phyloP scores from a whole-genome alignment of 768 basidiomycete species.

The Chalciporus piperatus region DNA sequence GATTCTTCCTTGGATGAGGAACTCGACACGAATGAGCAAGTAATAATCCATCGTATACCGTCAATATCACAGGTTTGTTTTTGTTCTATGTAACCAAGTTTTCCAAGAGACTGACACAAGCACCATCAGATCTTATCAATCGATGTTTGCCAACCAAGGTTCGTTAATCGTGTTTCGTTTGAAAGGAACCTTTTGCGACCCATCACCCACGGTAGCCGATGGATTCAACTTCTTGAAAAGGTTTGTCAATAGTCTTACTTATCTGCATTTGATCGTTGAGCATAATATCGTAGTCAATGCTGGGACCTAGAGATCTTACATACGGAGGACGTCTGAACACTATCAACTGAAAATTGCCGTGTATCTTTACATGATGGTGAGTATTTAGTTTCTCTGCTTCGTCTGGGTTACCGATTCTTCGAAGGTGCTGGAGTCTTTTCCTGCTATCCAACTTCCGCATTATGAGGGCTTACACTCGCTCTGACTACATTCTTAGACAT shows the following conservation, averaged over 20 bases:
- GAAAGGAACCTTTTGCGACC: conserved; percentile 4
- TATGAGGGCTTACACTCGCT: too few relatives aligned
- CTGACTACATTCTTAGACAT: too few relatives aligned
- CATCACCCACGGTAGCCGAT: conserved; percentile 5
- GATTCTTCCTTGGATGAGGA: neutral
- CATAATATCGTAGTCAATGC: neutral
- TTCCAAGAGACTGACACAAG: neutral
- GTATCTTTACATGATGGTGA: conserved; percentile 1
- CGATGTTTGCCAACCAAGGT: neutral
- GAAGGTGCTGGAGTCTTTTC: too few relatives aligned
- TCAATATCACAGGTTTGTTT: neutral
- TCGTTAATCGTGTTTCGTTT: neutral
- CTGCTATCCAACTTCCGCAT: too few relatives aligned
- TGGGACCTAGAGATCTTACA: neutral
- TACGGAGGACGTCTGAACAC: neutral
- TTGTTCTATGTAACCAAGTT: neutral
- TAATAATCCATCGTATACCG: neutral
- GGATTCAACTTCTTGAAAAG: conserved; percentile 7
- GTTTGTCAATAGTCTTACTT: neutral
- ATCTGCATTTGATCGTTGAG: neutral
- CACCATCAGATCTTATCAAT: conserved; percentile 9
- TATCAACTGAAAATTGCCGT: neutral
- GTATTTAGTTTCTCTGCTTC: neutral
- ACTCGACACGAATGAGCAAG: too few relatives aligned
- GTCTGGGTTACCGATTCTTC: too few relatives aligned